Evolutionary conservation across 2,329 filamentous ascomycete genomes (phyloP).

Genomic region (Zopfia rhizophila): DNA sequence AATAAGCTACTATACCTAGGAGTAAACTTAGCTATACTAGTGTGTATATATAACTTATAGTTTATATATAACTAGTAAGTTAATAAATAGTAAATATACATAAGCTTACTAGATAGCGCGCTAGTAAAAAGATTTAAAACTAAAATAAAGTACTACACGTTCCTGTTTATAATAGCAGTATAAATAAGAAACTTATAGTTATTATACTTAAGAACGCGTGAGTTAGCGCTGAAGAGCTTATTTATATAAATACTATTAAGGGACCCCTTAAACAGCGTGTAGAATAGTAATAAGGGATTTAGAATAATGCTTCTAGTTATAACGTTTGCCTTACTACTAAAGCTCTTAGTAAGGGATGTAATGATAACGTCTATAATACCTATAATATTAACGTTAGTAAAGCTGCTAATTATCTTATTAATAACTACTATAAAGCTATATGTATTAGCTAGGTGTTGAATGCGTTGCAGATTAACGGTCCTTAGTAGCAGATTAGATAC

Average conservation of each 20-base stretch:
- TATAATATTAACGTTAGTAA: slow-evolving; percentile 53
- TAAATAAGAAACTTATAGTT: slow-evolving; percentile 57
- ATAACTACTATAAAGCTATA: slow-evolving; percentile 1
- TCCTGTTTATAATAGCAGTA: slow-evolving; percentile 54
- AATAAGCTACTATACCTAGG: slow-evolving; percentile 68
- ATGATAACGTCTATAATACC: slow-evolving; percentile 41
- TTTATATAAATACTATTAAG: slow-evolving; percentile 51
- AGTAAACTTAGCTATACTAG: slow-evolving; percentile 55
- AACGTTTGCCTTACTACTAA: slow-evolving; percentile 66
- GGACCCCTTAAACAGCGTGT: slow-evolving; percentile 49
- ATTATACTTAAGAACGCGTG: slow-evolving; percentile 58
- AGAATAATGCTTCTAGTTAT: slow-evolving; percentile 64
- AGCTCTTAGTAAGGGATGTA: slow-evolving; percentile 39
- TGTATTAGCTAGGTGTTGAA: slow-evolving; percentile 45
- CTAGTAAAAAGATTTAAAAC: slow-evolving; percentile 49
- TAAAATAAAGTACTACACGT: slow-evolving; percentile 56
- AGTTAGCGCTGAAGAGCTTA: slow-evolving; percentile 61
- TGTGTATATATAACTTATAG: slow-evolving; percentile 39
- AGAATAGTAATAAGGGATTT: slow-evolving; percentile 59
- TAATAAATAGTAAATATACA: slow-evolving; percentile 58
- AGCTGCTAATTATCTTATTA: slow-evolving; percentile 5
- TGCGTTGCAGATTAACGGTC: slow-evolving; percentile 53
- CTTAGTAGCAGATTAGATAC: slow-evolving; percentile 60
- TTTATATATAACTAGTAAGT: slow-evolving; percentile 33
- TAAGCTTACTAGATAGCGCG: slow-evolving; percentile 37